Evolutionary conservation across 345 rosid species (phyloP), one percentile per base, ranked within the genome.

Genomic region (Salix koriyanagi): DNA sequence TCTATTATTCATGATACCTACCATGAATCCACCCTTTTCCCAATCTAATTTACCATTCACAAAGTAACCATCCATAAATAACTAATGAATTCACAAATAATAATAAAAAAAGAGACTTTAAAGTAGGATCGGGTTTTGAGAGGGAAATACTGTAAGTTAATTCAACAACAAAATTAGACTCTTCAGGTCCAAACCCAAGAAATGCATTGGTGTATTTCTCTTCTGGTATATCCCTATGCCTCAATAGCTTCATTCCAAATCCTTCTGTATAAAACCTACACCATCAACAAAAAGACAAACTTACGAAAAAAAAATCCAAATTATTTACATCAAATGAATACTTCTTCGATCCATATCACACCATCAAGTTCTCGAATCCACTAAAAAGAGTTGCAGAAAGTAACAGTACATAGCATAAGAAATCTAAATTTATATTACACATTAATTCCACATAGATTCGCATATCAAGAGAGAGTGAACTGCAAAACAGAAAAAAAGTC

Each of bases 131-230:
- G 26, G 14, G 44, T 12, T 60, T 65, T 7, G 41, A 30, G 48
- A 73, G 34, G 32, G 60, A n/a, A 88, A 65, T 87, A 95, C 99
- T 93, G 78, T 91, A 91, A 1, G 98, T 95, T 41, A 95, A 84
- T 90, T 95, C 98, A 32, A 93, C 87, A 18, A 80, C 98, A 71
- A 95, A 95, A 78, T 90, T 73, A 52, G 98, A 75, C n/a, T 85
- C 85, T 73, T 95, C 98, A 7, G 96, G 91, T 42, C 97, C 50
- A 46, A 46, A 46, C 50, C 50, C 50, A 46, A 46, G 50, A 46
- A 46, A 46, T 12, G 50, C 50, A 46, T 46, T 46, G 4, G 50
- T 13, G 50, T 14, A 46, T 46, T 46, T 46, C 50, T 46, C 50
- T 46, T 46, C 50, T 46, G 50, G 16, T 46, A 46, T 46, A 46